Percentiles rank a stretch among this genome's conserved stretches.
phyloP scores from a whole-genome alignment of 139 green algal species.

The Nannochloris sp. region DNA sequence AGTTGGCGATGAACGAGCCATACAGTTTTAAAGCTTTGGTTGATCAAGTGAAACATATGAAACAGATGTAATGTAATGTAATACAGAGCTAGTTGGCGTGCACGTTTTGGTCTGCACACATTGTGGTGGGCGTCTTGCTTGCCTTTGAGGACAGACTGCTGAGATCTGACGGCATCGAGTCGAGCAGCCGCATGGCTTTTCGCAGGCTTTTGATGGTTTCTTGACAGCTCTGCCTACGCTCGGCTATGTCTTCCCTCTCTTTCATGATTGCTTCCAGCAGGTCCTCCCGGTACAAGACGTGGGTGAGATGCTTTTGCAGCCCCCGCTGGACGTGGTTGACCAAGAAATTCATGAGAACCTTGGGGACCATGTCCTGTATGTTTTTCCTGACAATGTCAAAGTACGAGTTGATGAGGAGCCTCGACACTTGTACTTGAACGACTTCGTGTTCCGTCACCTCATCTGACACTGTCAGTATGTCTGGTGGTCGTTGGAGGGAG shows the following conservation, averaged over 20 bases:
- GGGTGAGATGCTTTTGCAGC: slow-evolving; percentile 82
- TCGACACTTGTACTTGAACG: slow-evolving; percentile 80
- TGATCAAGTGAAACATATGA: slow-evolving; percentile 78
- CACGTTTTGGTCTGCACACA: neutral
- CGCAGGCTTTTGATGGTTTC: slow-evolving; percentile 34
- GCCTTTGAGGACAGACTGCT: neutral
- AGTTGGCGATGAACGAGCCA: slow-evolving; percentile 87
- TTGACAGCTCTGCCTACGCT: slow-evolving; percentile 39
- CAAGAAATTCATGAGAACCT: slow-evolving; percentile 92
- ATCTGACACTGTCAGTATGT: slow-evolving; percentile 32
- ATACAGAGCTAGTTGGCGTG: neutral
- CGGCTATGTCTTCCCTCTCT: slow-evolving; percentile 69
- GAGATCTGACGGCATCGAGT: slow-evolving; percentile 45
- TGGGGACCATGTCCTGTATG: slow-evolving; percentile 81
- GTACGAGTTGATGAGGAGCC: slow-evolving; percentile 79
- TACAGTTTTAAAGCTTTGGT: slow-evolving; percentile 89
- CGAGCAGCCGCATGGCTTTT: slow-evolving; percentile 39
- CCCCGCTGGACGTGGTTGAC: slow-evolving; percentile 62
- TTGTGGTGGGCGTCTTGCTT: neutral
- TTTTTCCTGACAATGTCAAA: slow-evolving; percentile 83
- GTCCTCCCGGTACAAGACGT: slow-evolving; percentile 73
- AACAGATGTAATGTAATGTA: slow-evolving; percentile 17
- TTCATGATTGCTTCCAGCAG: slow-evolving; percentile 60
- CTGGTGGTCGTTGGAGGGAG: slow-evolving; percentile 5
- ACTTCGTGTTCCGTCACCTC: slow-evolving; percentile 45